Evolutionary conservation across 2,329 filamentous ascomycete genomes (phyloP), one percentile per base, ranked within the genome.

Genomic region (Cercospora zeina): DNA sequence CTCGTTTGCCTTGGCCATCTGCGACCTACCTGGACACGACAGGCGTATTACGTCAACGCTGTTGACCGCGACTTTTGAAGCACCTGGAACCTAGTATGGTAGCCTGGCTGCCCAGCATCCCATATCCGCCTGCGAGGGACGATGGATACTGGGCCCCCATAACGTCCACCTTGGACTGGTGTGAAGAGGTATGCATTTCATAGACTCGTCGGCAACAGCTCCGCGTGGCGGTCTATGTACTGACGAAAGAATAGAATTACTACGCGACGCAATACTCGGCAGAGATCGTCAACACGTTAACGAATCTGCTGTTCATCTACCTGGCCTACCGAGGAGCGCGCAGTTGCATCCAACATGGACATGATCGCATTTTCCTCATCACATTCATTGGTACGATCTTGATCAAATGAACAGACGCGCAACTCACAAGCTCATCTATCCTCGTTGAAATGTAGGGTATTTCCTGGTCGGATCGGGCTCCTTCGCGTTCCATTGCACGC

Each of bases 221-320:
- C 47, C 19, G 53, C 13, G 36, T 56, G 21, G 45, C 58, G 39
- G 33, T 16, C 13, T 36, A 31, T 47, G 54, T 54, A 54, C 51
- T 33, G 39, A 62, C 37, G n/a, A 34, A 34, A 8, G 11, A 13
- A 16, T 79, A 92, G 85, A 89, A 91, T 67, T 89, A 89, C 76
- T 89, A 89, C 79, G 85, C 88, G 37, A 92, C 89, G 3, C 80
- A 83, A 47, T 93, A 92, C 72, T 83, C 86, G 50, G 90, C 90
- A 36, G 90, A 93, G 73, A 86, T 93, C 50, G 84, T 91, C 72
- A 93, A 89, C 73, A 90, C 90, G 3, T 71, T 93, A 33, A 96
- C 91, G 34, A 96, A 96, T 74, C 74, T 89, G 2, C 79, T 95
- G 24, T 96, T 96, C 76, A 81, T 96, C 69, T 89, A 83, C 75